Conservation (phyloP, 495 filamentous ascomycete species). For the Saxispiralis lemnorum region DNA sequence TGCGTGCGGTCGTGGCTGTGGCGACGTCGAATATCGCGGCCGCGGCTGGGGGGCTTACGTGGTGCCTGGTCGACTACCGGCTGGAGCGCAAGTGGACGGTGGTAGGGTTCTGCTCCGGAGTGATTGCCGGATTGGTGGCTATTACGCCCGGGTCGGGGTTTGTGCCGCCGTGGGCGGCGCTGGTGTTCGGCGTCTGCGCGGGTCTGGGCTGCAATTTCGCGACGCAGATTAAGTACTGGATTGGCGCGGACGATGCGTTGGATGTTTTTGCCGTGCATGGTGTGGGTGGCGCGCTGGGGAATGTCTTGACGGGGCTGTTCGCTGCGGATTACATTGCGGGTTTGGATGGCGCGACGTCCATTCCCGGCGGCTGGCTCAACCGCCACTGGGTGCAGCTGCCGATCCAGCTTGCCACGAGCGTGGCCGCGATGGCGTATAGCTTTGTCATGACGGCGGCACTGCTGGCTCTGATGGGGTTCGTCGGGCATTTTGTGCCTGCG, state of each 20-base stretch:
- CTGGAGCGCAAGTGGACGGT: conserved; percentile 93
- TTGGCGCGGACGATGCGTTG: conserved; percentile 60
- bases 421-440: conserved; percentile 68
- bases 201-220: conserved; percentile 82
- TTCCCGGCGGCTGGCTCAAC: conserved; percentile 82
- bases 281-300: conserved; percentile 76
- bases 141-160: conserved; percentile 86
- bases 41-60: conserved; percentile 80
- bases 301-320: conserved; percentile 78
- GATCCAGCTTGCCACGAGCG: conserved; percentile 77
- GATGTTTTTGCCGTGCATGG: conserved; percentile 47
- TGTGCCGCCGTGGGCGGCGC: conserved; percentile 84
- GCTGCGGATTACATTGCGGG: conserved; percentile 80
- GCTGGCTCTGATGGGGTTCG: conserved; percentile 35
- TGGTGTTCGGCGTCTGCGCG: conserved; percentile 73
- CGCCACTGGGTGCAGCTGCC: conserved; percentile 75
- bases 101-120: conserved; percentile 90
- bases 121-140: conserved; percentile 77
- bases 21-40: conserved; percentile 58
- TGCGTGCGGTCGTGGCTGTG: conserved; percentile 66
- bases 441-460: conserved; percentile 76
- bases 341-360: conserved; percentile 57
- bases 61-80: conserved; percentile 88
- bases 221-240: conserved; percentile 85
- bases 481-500: conserved; percentile 76